Percentiles rank a stretch among this genome's conserved stretches.
These are phyloP conservation scores for Phytopythium mirpurense DNA, from an alignment of 352 stramenopile species.

Conservation along the genomic window DNA sequence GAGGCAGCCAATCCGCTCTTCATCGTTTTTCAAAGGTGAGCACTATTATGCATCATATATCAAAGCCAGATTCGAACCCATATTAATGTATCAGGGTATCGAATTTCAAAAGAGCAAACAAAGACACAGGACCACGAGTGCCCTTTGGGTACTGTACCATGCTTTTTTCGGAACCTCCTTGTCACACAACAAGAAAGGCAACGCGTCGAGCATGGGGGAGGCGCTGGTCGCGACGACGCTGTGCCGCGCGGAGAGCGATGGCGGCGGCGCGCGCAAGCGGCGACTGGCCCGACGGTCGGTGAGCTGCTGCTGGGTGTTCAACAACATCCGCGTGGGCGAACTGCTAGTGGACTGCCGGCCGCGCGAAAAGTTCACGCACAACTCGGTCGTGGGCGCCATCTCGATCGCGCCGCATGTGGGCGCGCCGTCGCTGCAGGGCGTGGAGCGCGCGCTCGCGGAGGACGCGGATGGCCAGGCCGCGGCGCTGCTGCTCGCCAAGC, in stretches of 20 bases:
- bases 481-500: conserved; percentile 23
- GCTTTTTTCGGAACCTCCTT: background rate
- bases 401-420: conserved; percentile 18
- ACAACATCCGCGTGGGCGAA: conserved; percentile 62
- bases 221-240: background rate
- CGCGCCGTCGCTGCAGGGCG: conserved; percentile 14
- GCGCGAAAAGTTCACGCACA: conserved; percentile 17
- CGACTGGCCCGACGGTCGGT: conserved; percentile 23
- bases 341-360: conserved; percentile 53
- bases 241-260: conserved; percentile 1
- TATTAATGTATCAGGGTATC: too few relatives aligned
- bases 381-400: conserved; percentile 47
- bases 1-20: background rate
- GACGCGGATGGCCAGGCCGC: conserved; percentile 13
- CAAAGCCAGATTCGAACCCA: too few relatives aligned
- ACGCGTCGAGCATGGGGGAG: conserved; percentile 5
- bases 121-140: too few relatives aligned
- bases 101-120: too few relatives aligned
- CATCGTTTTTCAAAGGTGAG: background rate
- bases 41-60: too few relatives aligned
- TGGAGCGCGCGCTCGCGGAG: conserved; percentile 12
- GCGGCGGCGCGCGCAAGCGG: conserved; percentile 8
- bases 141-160: too few relatives aligned
- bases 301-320: conserved; percentile 64
- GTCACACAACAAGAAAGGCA: background rate